phyloP scores from a whole-genome alignment of 352 stramenopile genomes.

The Phytophthora sp. region DNA sequence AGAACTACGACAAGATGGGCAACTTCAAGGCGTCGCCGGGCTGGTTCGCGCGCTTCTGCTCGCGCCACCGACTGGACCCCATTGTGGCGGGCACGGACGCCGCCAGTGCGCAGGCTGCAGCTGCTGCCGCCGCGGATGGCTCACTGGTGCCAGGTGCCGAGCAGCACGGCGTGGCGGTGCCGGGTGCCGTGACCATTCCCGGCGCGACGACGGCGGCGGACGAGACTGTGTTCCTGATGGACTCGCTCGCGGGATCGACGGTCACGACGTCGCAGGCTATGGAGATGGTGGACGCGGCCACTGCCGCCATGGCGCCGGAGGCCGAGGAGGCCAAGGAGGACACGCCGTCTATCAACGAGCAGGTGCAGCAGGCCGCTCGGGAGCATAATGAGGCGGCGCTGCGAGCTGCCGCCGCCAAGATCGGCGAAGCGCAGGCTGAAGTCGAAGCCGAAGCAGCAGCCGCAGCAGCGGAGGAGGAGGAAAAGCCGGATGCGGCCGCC shows the following conservation, averaged over 20 bases:
- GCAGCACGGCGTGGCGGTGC: conserved; percentile 10
- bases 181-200: conserved; percentile 7
- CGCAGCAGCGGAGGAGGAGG: neutral
- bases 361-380: conserved; percentile 42
- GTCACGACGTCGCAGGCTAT: conserved; percentile 19
- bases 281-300: conserved; percentile 18
- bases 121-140: conserved; percentile 1
- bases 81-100: conserved; percentile 37
- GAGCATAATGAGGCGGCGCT: conserved; percentile 50
- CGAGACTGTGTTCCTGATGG: conserved; percentile 38
- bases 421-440: conserved; percentile 24
- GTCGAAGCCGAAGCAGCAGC: too few species aligned
- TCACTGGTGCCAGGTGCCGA: conserved; percentile 2
- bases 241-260: conserved; percentile 24
- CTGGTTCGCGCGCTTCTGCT: conserved; percentile 90
- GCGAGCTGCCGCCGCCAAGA: conserved; percentile 27
- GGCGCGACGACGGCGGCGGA: conserved; percentile 19
- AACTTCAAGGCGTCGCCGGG: conserved; percentile 88
- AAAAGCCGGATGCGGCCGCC: neutral
- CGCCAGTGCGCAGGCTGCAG: neutral
- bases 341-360: conserved; percentile 48
- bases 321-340: conserved; percentile 35
- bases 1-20: conserved; percentile 86
- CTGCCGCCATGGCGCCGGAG: conserved; percentile 1
- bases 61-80: conserved; percentile 79